Evolutionary conservation across 202 grass and related monocot genomes (phyloP).

Genomic region (Bolboschoenoplectus hybrid): DNA sequence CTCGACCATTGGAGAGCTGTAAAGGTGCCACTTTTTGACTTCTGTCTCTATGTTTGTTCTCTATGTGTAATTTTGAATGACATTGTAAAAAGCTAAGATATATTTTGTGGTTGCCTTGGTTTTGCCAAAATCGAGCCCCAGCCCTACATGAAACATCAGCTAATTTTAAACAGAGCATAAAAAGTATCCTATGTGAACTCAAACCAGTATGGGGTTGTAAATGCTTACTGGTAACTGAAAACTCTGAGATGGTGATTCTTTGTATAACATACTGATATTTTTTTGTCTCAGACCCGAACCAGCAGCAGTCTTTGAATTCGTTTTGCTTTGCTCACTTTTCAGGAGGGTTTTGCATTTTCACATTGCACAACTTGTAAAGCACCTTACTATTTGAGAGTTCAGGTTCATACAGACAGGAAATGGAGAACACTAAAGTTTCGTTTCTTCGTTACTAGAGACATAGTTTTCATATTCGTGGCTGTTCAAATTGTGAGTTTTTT

Average conservation of each 20-base stretch:
- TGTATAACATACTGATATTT: constrained; percentile 27
- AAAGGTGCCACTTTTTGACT: constrained; percentile 49
- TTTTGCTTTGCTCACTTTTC: constrained; percentile 41
- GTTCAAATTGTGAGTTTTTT: constrained; percentile 81
- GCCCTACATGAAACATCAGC: background rate
- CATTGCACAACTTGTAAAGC: constrained; percentile 98
- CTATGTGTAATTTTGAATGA: background rate
- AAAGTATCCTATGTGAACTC: background rate
- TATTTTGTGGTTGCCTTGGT: background rate
- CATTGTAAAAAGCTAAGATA: background rate
- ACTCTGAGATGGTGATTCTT: background rate
- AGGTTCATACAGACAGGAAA: constrained; percentile 89
- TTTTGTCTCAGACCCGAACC: background rate
- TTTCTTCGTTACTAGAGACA: constrained; percentile 95
- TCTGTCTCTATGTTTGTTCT: background rate
- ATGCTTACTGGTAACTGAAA: background rate
- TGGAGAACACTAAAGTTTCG: constrained; percentile 89
- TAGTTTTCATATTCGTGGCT: constrained; percentile 85
- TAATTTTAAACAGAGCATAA: background rate
- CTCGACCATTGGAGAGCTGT: constrained; percentile 97
- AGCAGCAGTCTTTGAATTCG: background rate
- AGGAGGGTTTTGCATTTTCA: constrained; percentile 97
- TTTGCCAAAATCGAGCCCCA: constrained; percentile 4
- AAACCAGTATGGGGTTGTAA: background rate
- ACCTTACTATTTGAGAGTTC: constrained; percentile 92